Evolutionary conservation across 192 early-diverging fungal genomes (phyloP), one percentile per base, ranked within the genome.

Genomic region (Chytriomyces sp.): DNA sequence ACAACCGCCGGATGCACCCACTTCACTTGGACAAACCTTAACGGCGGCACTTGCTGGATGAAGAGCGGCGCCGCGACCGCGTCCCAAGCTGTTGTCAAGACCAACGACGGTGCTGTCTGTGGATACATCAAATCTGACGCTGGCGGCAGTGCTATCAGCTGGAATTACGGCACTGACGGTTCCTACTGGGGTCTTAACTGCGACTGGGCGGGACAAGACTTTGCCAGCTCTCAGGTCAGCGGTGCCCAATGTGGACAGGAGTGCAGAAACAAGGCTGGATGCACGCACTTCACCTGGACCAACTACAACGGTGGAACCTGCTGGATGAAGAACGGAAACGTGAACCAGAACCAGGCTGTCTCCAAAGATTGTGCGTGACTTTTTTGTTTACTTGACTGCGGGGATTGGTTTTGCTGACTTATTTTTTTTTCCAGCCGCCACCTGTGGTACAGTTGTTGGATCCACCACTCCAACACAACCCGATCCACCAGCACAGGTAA

Each of bases 211-310:
- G 68, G 48, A 20, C 20, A 35, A 23, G 68, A 69, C 45, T 24
- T 69, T 48, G 48, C 20, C 11, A 50, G 26, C 68, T 57, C 61
- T 59, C 48, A 1, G 11, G n/a, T 57, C 13, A 24, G 61, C 2
- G 63, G 63, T 35, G 63, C 63, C 3, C 23, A 64, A 1, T 64
- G 63, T 35, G 16, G n/a, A 26, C 11, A 16, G 16, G 63, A 16
- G 11, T 64, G 63, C 35, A 35, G 13, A 28, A 7, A 75, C 16
- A 75, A 24, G 35, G 13, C 74, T 45, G 77, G 77, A 66, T 78
- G 77, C 77, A 78, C 77, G 47, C 77, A 78, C 49, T 78, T 78
- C 59, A 79, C 77, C 7, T 78, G 77, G 77, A 45, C 28, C 16
- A 26, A 26, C 20, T 75, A 78, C 20, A 72, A 76, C 68, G 75